Percentiles rank a stretch among this genome's conserved stretches.
These are phyloP conservation scores for Gnomoniopsis smithogilvyi DNA, from an alignment of 2,329 filamentous ascomycete species.

Conservation along the genomic window DNA sequence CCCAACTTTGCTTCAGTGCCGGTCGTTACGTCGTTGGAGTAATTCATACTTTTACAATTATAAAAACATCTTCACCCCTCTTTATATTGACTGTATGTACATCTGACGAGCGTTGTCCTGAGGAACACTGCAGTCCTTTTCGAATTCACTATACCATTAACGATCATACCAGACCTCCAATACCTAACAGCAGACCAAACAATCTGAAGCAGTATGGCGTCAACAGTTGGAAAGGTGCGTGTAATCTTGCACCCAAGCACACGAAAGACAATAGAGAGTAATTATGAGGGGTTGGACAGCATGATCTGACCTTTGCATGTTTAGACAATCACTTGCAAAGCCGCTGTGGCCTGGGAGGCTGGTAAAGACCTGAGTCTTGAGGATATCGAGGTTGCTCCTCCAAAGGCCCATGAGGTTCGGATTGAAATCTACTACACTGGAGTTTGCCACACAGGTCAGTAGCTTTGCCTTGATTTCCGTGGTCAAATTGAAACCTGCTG, in stretches of 20 bases:
- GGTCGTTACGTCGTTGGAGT: background rate
- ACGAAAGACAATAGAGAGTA: background rate
- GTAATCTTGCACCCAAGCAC: background rate
- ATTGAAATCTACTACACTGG: conserved; percentile 97
- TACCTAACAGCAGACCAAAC: background rate
- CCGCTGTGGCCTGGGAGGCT: conserved; percentile 95
- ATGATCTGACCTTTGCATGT: background rate
- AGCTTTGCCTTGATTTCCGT: no score
- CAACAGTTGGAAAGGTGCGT: conserved; percentile 16
- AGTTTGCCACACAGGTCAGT: conserved; percentile 78
- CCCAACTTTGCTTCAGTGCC: background rate
- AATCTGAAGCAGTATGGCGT: conserved; percentile 5
- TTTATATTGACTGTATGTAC: background rate
- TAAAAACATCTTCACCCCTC: background rate
- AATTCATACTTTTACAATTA: background rate
- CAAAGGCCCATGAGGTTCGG: conserved; percentile 89
- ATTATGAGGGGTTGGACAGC: background rate
- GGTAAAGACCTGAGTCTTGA: conserved; percentile 87
- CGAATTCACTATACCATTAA: no score
- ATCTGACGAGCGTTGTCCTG: no score
- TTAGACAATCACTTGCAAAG: conserved; percentile 33
- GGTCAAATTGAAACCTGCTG: conserved; percentile 41
- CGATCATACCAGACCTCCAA: background rate
- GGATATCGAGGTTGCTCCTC: conserved; percentile 87
- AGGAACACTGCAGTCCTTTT: background rate